Percentiles rank a stretch among this genome's conserved stretches.
Evolutionary conservation across 257 asterid species (phyloP).

Genomic region (Schizonepeta tenuifolia): DNA sequence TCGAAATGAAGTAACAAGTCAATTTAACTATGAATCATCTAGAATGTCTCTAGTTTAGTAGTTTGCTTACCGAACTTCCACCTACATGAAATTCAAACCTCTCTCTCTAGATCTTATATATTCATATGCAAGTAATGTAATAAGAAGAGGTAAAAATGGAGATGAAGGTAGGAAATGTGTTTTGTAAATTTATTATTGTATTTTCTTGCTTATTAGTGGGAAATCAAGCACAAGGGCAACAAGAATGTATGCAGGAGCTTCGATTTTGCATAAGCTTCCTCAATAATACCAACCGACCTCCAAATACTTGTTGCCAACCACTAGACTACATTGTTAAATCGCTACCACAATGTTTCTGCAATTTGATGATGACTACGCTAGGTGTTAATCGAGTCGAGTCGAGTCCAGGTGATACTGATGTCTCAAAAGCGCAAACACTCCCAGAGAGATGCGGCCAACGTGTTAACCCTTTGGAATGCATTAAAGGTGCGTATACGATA

Average conservation of each 20-base stretch:
- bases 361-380: conserved; percentile 47
- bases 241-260: conserved; percentile 50
- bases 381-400: conserved; percentile 46
- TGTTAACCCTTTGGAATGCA: conserved; percentile 56
- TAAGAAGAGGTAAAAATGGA: neutral
- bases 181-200: conserved; percentile 6
- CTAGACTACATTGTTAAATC: conserved; percentile 47
- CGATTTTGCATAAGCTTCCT: conserved; percentile 60
- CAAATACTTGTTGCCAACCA: conserved; percentile 64
- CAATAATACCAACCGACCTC: conserved; percentile 47
- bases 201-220: conserved; percentile 16
- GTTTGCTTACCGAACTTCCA: conserved; percentile 41
- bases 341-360: conserved; percentile 69
- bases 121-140: neutral
- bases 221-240: conserved; percentile 25
- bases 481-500: conserved; percentile 40
- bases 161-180: conserved; percentile 21
- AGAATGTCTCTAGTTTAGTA: conserved; percentile 28
- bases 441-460: conserved; percentile 70
- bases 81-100: conserved; percentile 24
- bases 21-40: conserved; percentile 9
- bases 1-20: neutral
- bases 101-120: no score
- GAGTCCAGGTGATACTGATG: conserved; percentile 35
- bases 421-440: conserved; percentile 51